These are phyloP conservation scores for Gossypium arboreum DNA, from an alignment of 345 rosid genomes.

Conservation along the genomic window DNA sequence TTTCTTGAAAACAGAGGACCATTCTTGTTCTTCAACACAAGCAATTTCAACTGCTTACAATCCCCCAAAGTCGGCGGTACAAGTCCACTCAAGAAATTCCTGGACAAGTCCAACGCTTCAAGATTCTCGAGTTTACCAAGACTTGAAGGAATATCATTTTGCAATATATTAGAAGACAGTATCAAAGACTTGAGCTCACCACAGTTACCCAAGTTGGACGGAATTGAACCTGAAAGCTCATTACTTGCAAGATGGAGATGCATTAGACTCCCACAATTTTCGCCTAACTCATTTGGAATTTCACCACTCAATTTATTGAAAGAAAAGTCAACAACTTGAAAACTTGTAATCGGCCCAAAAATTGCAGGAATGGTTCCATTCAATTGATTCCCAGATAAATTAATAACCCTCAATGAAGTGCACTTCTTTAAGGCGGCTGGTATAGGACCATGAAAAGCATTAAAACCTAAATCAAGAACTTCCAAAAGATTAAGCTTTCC, in stretches of 20 bases:
- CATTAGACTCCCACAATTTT: constrained; percentile 3
- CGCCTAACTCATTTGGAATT: background rate
- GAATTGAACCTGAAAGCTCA: background rate
- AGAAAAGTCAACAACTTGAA: constrained; percentile 33
- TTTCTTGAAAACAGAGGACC: constrained; percentile 30
- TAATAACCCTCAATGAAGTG: constrained; percentile 7
- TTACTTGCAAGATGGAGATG: constrained; percentile 10
- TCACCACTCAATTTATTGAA: constrained; percentile 34
- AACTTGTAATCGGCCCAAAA: constrained; percentile 10
- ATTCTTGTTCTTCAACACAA: constrained; percentile 1
- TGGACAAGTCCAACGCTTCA: constrained; percentile 12
- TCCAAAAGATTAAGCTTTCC: constrained; percentile 7
- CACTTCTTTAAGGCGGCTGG: background rate
- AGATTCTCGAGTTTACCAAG: constrained; percentile 5
- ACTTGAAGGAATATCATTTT: constrained; percentile 6
- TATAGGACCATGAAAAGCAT: background rate
- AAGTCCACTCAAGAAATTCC: background rate
- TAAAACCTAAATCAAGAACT: constrained; percentile 11
- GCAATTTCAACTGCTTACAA: constrained; percentile 8
- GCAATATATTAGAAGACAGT: constrained; percentile 5
- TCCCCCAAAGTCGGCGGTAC: background rate
- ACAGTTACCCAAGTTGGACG: background rate
- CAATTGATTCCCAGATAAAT: constrained; percentile 7
- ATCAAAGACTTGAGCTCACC: constrained; percentile 6
- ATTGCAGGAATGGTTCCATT: constrained; percentile 15